Evolutionary conservation across 139 green algal genomes (phyloP).

Genomic region (Chloropicon primus): DNA sequence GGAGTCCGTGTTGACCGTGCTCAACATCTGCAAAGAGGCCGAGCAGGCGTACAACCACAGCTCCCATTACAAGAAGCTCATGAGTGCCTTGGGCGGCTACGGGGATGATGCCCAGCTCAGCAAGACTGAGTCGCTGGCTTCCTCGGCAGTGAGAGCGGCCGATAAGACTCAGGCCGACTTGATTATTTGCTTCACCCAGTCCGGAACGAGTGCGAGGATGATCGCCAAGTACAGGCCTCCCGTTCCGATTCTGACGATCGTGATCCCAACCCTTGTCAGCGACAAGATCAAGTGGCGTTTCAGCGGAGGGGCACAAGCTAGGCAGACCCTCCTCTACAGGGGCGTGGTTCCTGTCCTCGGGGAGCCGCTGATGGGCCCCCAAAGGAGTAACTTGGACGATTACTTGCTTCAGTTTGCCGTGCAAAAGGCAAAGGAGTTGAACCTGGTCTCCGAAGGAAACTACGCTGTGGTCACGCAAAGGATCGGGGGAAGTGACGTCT

Average conservation of each 20-base stretch:
- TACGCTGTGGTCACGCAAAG: background rate
- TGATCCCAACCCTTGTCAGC: slow-evolving; percentile 13
- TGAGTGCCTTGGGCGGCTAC: slow-evolving; percentile 13
- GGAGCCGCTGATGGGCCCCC: slow-evolving; percentile 9
- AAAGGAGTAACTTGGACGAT: background rate
- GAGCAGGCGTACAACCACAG: slow-evolving; percentile 13
- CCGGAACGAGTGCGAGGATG: slow-evolving; percentile 55
- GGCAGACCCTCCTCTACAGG: slow-evolving; percentile 38
- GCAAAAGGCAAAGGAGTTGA: background rate
- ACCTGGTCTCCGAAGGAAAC: background rate
- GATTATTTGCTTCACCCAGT: slow-evolving; percentile 70
- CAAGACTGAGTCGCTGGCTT: slow-evolving; percentile 52
- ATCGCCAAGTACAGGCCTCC: slow-evolving; percentile 74
- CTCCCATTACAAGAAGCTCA: slow-evolving; percentile 27
- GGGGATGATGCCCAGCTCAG: slow-evolving; percentile 16
- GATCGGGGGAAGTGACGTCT: background rate
- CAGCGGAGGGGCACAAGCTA: slow-evolving; percentile 21
- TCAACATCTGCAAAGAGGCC: slow-evolving; percentile 36
- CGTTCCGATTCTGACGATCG: slow-evolving; percentile 49
- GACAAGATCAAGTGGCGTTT: slow-evolving; percentile 23
- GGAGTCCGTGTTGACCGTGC: slow-evolving; percentile 13
- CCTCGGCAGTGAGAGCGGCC: slow-evolving; percentile 57
- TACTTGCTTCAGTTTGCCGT: background rate
- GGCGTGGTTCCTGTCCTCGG: slow-evolving; percentile 35
- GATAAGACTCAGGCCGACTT: slow-evolving; percentile 68